These are phyloP conservation scores for Logfia minima DNA, from an alignment of 129 eudicot species.

Conservation along the genomic window DNA sequence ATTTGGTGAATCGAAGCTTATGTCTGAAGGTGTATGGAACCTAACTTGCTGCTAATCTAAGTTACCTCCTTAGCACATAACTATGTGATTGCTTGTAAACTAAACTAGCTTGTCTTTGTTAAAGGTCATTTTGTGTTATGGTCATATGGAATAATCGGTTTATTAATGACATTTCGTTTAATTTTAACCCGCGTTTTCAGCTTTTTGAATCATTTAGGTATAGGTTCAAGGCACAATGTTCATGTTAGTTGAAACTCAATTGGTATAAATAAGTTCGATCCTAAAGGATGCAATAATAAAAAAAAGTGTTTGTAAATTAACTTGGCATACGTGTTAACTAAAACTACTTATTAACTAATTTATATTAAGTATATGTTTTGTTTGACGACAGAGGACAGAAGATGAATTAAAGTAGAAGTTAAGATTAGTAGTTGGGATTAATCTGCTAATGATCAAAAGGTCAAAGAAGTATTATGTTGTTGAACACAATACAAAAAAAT, in stretches of 20 bases:
- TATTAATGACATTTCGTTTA: conserved; percentile 12
- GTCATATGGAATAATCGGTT: conserved; percentile 7
- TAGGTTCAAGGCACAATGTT: not conserved
- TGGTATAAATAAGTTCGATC: not conserved
- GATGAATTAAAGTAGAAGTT: not conserved
- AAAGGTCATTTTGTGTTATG: conserved; percentile 10
- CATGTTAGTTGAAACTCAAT: not conserved
- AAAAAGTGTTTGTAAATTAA: not conserved
- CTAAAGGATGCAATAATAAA: not conserved
- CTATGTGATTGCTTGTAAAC: conserved; percentile 22
- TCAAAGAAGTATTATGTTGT: not conserved
- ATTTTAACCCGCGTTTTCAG: not conserved
- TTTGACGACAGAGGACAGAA: not conserved
- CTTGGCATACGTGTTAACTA: not conserved
- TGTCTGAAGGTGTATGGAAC: conserved; percentile 23
- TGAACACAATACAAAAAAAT: too few relatives aligned
- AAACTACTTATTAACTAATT: too few relatives aligned
- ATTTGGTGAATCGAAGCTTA: conserved; percentile 27
- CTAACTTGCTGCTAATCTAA: conserved; percentile 37
- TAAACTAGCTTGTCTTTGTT: conserved; percentile 15
- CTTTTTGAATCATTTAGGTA: not conserved
- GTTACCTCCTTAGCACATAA: conserved; percentile 25
- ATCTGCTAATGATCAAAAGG: not conserved
- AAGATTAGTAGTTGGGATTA: not conserved
- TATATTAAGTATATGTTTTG: not conserved